A percentile compares a stretch with the other conserved stretches of the same genome.
Conservation (phyloP, 305 asterid genomes). For the Petunia hybrid region DNA sequence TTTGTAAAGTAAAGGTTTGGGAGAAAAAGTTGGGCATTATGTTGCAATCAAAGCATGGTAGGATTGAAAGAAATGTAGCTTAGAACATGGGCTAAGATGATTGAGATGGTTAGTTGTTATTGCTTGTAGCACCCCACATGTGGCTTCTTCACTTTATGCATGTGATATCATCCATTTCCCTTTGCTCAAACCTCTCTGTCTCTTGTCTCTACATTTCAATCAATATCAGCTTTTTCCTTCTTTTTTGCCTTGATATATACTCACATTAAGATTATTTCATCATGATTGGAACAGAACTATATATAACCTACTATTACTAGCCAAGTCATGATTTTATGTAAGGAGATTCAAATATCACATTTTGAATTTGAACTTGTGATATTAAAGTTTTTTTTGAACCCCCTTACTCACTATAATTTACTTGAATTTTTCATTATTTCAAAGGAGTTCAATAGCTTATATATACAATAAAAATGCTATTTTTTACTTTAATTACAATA, state of each 20-base stretch:
- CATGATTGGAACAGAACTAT: not conserved
- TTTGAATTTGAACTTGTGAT: no score
- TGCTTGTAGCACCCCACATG: slow-evolving; percentile 49
- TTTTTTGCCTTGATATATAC: not conserved
- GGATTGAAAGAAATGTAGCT: slow-evolving; percentile 32
- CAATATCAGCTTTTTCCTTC: not conserved
- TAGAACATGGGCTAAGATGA: slow-evolving; percentile 49
- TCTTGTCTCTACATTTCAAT: slow-evolving; percentile 1
- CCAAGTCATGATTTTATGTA: no score
- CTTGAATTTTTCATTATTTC: no score
- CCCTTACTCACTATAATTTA: no score
- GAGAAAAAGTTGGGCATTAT: slow-evolving; percentile 38
- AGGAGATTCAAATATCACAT: no score
- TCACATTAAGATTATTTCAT: slow-evolving; percentile 1
- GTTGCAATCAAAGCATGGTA: slow-evolving; percentile 38
- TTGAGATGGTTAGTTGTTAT: slow-evolving; percentile 47
- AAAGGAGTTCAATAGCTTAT: no score
- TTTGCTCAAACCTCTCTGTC: slow-evolving; percentile 32
- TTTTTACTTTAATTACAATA: no score
- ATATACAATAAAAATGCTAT: no score
- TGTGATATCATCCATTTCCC: slow-evolving; percentile 38
- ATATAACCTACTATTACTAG: not conserved
- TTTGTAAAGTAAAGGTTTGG: not conserved
- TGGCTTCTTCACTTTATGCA: slow-evolving; percentile 46
- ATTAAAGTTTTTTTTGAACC: no score